phyloP scores from a whole-genome alignment of 1,284 basidiomycete genomes.

The Spongiforma sp. region DNA sequence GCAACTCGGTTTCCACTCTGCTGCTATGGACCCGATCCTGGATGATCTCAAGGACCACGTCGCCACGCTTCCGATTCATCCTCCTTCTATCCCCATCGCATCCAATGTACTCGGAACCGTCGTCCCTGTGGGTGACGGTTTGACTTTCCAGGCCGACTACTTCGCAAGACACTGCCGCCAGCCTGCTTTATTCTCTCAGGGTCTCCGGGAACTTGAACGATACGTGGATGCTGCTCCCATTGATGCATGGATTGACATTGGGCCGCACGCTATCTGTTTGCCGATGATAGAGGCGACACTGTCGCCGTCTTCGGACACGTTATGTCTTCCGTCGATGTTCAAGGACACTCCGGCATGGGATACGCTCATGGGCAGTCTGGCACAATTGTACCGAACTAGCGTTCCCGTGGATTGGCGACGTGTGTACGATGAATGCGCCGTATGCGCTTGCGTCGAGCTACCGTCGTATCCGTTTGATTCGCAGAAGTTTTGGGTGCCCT shows the following conservation, averaged over 20 bases:
- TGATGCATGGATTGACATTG: constrained; percentile 67
- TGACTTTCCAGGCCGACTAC: constrained; percentile 56
- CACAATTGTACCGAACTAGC: constrained; percentile 52
- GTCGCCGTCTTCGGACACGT: constrained; percentile 34
- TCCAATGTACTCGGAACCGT: constrained; percentile 63
- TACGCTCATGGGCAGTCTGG: constrained; percentile 50
- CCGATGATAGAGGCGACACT: constrained; percentile 57
- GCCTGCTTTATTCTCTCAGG: constrained; percentile 63
- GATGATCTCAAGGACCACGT: constrained; percentile 50
- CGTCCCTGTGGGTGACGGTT: constrained; percentile 54
- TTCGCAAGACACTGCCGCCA: constrained; percentile 62
- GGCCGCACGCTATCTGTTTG: constrained; percentile 61
- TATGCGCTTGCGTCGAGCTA: constrained; percentile 48
- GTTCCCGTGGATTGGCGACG: constrained; percentile 56
- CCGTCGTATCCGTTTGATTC: constrained; percentile 68
- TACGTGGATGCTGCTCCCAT: constrained; percentile 35
- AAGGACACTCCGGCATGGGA: constrained; percentile 50
- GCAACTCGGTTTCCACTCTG: constrained; percentile 68
- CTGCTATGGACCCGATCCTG: constrained; percentile 61
- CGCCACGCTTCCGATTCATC: constrained; percentile 40
- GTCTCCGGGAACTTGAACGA: constrained; percentile 46
- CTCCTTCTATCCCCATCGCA: constrained; percentile 60
- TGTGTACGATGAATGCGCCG: constrained; percentile 53
- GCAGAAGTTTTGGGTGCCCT: constrained; percentile 62
- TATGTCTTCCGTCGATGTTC: constrained; percentile 55